A percentile compares a stretch with the other conserved stretches of the same genome.
Evolutionary conservation across 2,329 filamentous ascomycete genomes (phyloP).

Genomic region (Zarea fungicola): DNA sequence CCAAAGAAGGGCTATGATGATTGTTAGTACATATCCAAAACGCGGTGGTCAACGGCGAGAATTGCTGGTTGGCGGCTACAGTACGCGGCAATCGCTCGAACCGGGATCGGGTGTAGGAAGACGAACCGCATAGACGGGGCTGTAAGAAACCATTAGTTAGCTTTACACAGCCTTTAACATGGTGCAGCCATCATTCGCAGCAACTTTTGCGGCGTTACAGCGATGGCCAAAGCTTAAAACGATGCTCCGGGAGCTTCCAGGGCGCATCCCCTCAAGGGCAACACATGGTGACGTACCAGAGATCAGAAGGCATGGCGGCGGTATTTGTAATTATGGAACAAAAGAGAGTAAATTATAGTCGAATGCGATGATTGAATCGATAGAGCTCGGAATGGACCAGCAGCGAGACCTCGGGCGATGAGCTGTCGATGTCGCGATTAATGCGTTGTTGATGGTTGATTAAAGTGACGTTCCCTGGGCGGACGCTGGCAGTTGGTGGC

Average conservation of each 20-base stretch:
- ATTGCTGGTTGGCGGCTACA: neutral
- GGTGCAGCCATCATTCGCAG: neutral
- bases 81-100: constrained; percentile 6
- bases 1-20: constrained; percentile 76
- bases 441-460: constrained; percentile 17
- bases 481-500: constrained; percentile 33
- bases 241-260: constrained; percentile 15
- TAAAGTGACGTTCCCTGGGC: constrained; percentile 35
- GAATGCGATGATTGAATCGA: constrained; percentile 12
- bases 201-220: neutral
- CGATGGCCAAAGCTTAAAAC: constrained; percentile 16
- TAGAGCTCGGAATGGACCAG: constrained; percentile 9
- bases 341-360: constrained; percentile 14
- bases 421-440: constrained; percentile 16
- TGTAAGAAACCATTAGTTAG: constrained; percentile 46
- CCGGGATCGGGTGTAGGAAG: constrained; percentile 19
- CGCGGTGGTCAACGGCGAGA: neutral
- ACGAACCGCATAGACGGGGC: constrained; percentile 99
- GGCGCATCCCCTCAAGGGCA: constrained; percentile 10
- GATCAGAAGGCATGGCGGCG: constrained; percentile 69
- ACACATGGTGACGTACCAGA: constrained; percentile 62
- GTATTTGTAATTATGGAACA: constrained; percentile 24
- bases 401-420: constrained; percentile 12
- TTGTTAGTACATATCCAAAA: constrained; percentile 26
- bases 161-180: constrained; percentile 20